These are phyloP conservation scores for Xanthoceras sorbifolium DNA, from an alignment of 345 rosid species.

Conservation along the genomic window DNA sequence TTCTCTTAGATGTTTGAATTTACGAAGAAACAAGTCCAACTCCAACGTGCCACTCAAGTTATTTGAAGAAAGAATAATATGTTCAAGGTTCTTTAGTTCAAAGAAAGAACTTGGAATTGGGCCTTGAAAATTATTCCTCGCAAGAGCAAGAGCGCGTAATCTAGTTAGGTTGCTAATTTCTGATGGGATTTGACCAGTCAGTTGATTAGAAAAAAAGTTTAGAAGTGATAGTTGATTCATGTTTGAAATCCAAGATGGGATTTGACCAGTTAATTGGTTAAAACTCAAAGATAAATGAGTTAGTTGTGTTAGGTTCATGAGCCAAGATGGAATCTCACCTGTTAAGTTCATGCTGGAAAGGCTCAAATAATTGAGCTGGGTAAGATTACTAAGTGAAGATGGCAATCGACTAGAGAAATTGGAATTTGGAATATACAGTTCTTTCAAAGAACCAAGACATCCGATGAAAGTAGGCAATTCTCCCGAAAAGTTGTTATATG, in stretches of 20 bases:
- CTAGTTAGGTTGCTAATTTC: conserved; percentile 15
- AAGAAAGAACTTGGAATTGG: not conserved
- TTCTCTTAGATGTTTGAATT: too few species aligned
- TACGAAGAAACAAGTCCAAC: not conserved
- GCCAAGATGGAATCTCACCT: not conserved
- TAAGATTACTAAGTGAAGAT: conserved; percentile 2
- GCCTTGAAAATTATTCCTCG: not conserved
- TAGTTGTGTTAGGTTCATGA: conserved; percentile 14
- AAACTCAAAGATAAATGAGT: not conserved
- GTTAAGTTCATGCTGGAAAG: not conserved
- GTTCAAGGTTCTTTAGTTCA: not conserved
- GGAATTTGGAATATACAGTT: too few species aligned
- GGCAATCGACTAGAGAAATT: conserved; percentile 11
- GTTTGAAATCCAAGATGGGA: too few species aligned
- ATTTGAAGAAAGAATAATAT: too few species aligned
- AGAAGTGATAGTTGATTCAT: too few species aligned
- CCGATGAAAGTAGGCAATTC: conserved; percentile 16
- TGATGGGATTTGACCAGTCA: not conserved
- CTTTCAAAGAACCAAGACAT: not conserved
- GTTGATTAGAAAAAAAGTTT: not conserved
- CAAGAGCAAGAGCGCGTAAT: accelerated
- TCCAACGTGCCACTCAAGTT: not conserved
- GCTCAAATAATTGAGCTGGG: not conserved
- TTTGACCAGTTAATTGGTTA: conserved; percentile 21
- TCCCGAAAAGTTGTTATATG: not conserved